Evolutionary conservation across 2,329 filamentous ascomycete genomes (phyloP), one percentile per base, ranked within the genome.

Genomic region (Dryadomyces quercus-mongolicae): DNA sequence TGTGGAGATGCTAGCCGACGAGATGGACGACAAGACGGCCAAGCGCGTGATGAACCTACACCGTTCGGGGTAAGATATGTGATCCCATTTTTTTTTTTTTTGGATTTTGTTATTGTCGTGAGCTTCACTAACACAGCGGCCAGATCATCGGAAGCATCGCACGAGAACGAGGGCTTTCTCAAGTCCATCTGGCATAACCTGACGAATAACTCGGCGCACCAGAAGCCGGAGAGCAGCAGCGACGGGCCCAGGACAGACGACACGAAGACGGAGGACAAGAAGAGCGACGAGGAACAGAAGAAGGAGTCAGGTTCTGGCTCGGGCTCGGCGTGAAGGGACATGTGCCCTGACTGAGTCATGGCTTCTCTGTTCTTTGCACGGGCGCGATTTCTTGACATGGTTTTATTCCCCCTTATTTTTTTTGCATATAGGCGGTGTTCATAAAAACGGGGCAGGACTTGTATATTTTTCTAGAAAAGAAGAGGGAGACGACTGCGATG

Each of bases 101-200:
- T 50, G 31, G 5, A n/a, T n/a, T 15, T 18, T 3, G 5, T 9
- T 38, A 3, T 8, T 20, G 3, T 10, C 25, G 7, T 40, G 20
- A 10, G 18, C 6, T 38, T 22, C 8, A 34, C 34, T 45, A 13
- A 31, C 22, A n/a, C n/a, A n/a, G 5, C 15, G n/a, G 25, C 38
- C 38, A 51, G 31, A 5, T 34, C 48, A 5, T 34, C 36, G 18
- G 63, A 66, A 46, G 72, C 75, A 46, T 71, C 76, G 0, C 85
- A 92, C 67, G 85, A 86, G 70, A 82, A 86, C 64, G 91, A 96
- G 68, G 88, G 92, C 2, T 95, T 96, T 65, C 72, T 97, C 57
- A 96, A 93, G 73, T 89, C 85, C 45, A 83, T 94, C 60, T 97
- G 92, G 92, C 88, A 96, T 66, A 90, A 84, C 60, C 70, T 97